Evolutionary conservation across 1,139 yeast species (phyloP), one percentile per base, ranked within the genome.

Genomic region (Lodderomyces pseudojiufengensis): DNA sequence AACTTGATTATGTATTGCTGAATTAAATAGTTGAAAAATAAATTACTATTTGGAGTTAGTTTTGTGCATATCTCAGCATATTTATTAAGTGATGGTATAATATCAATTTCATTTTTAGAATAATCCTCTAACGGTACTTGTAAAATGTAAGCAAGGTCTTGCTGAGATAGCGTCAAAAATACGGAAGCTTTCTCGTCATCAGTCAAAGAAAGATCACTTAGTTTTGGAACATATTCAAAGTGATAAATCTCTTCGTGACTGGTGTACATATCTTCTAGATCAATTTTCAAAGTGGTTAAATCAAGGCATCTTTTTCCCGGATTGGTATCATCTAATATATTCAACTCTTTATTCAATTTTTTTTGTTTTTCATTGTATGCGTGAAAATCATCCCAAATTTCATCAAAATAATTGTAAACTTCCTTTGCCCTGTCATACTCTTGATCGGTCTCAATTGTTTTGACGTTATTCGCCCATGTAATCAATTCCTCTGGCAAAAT

Each of bases 401-500:
- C 24, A 4, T 27, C 22, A 8, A 35, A 22, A 12, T 29, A 12
- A 3, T 18, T 26, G 14, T 29, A 23, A 16, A 13, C 26, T 13
- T 18, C 12, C 12, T 6, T 20, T 20, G 22, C 15, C 4, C 15
- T 11, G 9, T 18, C 24, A 4, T 18, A 11, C 7, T 28, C 31
- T 7, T 28, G 11, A 8, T 28, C 31, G 4, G 31, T 28, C 3
- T 23, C 24, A 5, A 16, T 20, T 3, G 11, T 15, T 9, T 11
- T 22, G 8, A 30, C 3, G 6, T 13, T n/a, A 3, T 4, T 14
- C 12, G 27, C 26, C 32, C 32, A 30, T 9, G 13, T 24, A n/a
- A n/a, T n/a, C 9, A 24, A 4, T 4, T 24, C 13, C 5, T 24
- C 6, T n/a, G 26, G 72, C 1, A 68, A 61, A 0, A 43, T 44